These are phyloP conservation scores for Piper betle DNA, from an alignment of 164 flowering plant genomes.

Conservation along the genomic window DNA sequence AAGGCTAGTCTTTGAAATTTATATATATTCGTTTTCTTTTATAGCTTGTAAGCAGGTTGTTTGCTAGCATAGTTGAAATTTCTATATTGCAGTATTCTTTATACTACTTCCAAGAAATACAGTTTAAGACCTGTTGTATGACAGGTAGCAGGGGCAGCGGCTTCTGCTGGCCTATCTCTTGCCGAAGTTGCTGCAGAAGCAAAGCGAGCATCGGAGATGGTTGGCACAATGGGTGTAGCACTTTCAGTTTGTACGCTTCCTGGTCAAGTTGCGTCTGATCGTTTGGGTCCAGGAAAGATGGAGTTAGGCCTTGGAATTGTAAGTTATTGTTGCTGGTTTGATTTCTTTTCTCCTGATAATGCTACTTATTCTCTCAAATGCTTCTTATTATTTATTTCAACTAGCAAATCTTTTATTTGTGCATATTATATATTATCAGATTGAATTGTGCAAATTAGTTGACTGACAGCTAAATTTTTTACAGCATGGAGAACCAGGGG, in stretches of 20 bases:
- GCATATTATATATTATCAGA: no score
- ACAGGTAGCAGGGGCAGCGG: slow-evolving; percentile 92
- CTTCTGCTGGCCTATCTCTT: slow-evolving; percentile 81
- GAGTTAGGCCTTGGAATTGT: slow-evolving; percentile 99
- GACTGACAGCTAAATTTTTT: slow-evolving; percentile 3
- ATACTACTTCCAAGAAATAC: not conserved
- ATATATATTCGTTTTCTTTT: no score
- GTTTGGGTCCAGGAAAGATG: slow-evolving; percentile 86
- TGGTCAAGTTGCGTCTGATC: slow-evolving; percentile 76
- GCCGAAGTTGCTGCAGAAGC: slow-evolving; percentile 83
- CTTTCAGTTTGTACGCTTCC: slow-evolving; percentile 85
- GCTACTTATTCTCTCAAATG: not conserved
- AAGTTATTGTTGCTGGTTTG: slow-evolving; percentile 14
- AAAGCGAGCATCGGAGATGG: slow-evolving; percentile 70
- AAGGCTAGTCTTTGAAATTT: no score
- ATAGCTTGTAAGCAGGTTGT: no score
- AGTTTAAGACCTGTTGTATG: not conserved
- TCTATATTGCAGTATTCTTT: not conserved
- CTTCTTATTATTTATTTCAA: no score
- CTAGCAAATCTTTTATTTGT: not conserved
- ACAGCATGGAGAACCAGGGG: slow-evolving; percentile 99
- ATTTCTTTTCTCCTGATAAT: no score
- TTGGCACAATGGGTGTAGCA: slow-evolving; percentile 98
- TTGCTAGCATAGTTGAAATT: no score
- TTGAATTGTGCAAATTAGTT: no score